Percentiles rank a stretch among this genome's conserved stretches.
Conservation (phyloP, 2,329 filamentous ascomycete species). For the Sclerotiophoma versabilis region DNA sequence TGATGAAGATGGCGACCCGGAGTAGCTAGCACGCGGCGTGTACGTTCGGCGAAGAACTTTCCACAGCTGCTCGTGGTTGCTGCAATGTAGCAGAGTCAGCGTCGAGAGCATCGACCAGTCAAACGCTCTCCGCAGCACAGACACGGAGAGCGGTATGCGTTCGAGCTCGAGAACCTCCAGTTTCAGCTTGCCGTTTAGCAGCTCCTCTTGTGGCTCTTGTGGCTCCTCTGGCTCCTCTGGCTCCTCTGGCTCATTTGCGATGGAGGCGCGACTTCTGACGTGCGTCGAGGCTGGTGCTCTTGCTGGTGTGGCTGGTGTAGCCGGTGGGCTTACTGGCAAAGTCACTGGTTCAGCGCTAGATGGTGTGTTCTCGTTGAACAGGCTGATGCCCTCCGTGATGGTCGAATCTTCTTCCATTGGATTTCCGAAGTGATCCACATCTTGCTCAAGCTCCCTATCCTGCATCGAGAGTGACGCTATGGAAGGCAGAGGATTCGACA, state of each 20-base stretch:
- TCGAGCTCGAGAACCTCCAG: conserved; percentile 79
- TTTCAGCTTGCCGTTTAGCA: conserved; percentile 65
- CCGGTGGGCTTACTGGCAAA: conserved; percentile 8
- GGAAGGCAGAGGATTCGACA: conserved; percentile 25
- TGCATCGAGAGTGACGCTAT: conserved; percentile 29
- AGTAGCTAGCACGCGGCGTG: conserved; percentile 46
- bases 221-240: no score
- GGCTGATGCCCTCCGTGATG: conserved; percentile 35
- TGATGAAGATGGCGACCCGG: conserved; percentile 46
- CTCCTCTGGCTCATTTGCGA: conserved; percentile 9
- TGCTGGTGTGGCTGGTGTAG: background rate
- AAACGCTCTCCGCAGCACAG: conserved; percentile 72
- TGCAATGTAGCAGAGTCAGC: conserved; percentile 76
- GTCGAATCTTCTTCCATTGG: conserved; percentile 33
- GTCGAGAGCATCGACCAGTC: conserved; percentile 77
- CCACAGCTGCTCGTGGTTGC: conserved; percentile 77
- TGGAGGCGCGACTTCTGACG: conserved; percentile 2
- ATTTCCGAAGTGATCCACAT: conserved; percentile 38
- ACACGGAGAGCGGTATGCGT: conserved; percentile 74
- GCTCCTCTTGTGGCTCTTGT: conserved; percentile 44
- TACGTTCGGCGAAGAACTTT: conserved; percentile 68
- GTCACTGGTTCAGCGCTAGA: conserved; percentile 11
- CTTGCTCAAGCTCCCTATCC: conserved; percentile 40
- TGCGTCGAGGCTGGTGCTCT: conserved; percentile 6
- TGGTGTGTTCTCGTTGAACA: conserved; percentile 29